phyloP scores from a whole-genome alignment of 1,284 basidiomycete species.

The Malassezia yamatoensis region DNA sequence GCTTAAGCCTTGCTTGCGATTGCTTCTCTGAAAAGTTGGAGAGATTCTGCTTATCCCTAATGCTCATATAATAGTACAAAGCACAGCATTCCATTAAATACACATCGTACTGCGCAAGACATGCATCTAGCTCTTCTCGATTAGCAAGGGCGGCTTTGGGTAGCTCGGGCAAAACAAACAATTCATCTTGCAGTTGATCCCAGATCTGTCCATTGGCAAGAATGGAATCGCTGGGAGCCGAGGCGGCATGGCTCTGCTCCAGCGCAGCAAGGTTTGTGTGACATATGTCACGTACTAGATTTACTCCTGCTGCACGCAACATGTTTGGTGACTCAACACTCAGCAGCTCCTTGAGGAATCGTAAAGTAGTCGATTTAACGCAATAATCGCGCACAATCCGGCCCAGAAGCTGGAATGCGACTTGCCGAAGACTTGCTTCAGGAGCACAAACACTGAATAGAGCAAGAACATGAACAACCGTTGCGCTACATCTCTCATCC shows the following conservation, averaged over 20 bases:
- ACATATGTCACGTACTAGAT: conserved; percentile 10
- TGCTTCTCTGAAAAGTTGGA: conserved; percentile 3
- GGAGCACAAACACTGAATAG: background rate
- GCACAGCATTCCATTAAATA: conserved; percentile 16
- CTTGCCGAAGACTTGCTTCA: background rate
- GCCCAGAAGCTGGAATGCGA: background rate
- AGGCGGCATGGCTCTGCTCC: background rate
- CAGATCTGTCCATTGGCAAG: conserved; percentile 10
- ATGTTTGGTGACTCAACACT: background rate
- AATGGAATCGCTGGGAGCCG: background rate
- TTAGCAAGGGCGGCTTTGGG: background rate
- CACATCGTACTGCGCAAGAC: conserved; percentile 1
- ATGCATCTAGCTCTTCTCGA: background rate
- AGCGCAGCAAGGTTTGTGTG: background rate
- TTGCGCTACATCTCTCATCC: background rate
- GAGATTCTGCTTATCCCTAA: conserved; percentile 10
- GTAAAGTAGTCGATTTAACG: background rate
- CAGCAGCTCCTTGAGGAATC: conserved; percentile 8
- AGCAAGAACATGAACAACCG: conserved; percentile 6
- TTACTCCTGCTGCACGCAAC: conserved; percentile 9
- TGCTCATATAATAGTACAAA: conserved; percentile 13
- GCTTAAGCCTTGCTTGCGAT: conserved; percentile 2
- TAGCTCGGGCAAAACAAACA: conserved; percentile 8
- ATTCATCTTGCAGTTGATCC: background rate
- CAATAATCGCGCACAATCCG: conserved; percentile 9